A percentile compares a stretch with the other conserved stretches of the same genome.
phyloP scores from a whole-genome alignment of 108 stramenopile genomes.

The Fistulifera pelliculosa region DNA sequence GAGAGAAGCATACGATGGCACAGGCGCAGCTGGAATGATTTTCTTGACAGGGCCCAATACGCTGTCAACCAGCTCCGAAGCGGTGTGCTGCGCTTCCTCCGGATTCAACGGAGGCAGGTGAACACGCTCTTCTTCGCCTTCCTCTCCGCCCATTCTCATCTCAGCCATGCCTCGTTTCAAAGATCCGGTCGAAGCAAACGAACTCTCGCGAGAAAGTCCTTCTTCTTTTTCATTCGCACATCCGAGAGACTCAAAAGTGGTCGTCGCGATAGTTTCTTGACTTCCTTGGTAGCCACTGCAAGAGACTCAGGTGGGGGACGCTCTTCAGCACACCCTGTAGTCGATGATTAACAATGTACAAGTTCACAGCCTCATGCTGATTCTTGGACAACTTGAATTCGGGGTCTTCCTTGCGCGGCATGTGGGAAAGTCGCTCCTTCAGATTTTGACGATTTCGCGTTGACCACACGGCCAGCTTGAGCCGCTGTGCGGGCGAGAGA shows the following conservation, averaged over 20 bases:
- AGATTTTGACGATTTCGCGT: conserved; percentile 32
- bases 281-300: conserved; percentile 14
- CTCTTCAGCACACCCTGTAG: conserved; percentile 36
- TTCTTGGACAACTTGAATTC: conserved; percentile 26
- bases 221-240: conserved; percentile 26
- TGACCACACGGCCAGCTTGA: conserved; percentile 64
- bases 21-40: conserved; percentile 31
- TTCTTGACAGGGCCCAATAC: conserved; percentile 33
- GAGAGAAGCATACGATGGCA: background rate
- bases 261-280: conserved; percentile 61
- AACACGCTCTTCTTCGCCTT: conserved; percentile 20
- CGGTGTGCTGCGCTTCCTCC: conserved; percentile 29
- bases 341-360: conserved; percentile 74
- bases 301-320: conserved; percentile 19
- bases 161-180: conserved; percentile 56
- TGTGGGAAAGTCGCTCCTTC: conserved; percentile 2
- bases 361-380: conserved; percentile 68
- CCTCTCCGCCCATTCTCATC: conserved; percentile 25
- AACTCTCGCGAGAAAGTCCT: conserved; percentile 26
- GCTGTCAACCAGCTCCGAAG: conserved; percentile 15
- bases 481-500: conserved; percentile 52
- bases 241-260: conserved; percentile 77
- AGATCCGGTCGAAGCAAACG: conserved; percentile 64
- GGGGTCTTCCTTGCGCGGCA: conserved; percentile 4
- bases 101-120: conserved; percentile 27